Evolutionary conservation across 2,329 filamentous ascomycete species (phyloP), one percentile per base, ranked within the genome.

Genomic region (Xylariaceae sp.): DNA sequence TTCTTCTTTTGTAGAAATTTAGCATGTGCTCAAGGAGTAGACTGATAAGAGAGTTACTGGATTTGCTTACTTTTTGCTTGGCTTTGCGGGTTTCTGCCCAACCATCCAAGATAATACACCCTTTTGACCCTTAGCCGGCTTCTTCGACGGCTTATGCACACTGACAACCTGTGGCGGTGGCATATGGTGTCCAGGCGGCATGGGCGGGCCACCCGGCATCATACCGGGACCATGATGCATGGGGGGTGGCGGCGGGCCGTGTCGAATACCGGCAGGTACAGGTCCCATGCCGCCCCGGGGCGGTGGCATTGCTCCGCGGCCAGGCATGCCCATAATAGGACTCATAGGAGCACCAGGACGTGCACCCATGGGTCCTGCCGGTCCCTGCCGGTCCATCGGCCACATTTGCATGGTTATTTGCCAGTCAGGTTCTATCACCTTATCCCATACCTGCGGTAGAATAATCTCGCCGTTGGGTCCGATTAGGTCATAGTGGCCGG

Each of bases 391-490:
- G 7, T 80, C 77, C 70, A 79, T 75, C 1, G 80, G 80, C 80
- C 80, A 83, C 78, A 83, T 81, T 40, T 79, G 81, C 84, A 87
- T 86, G 2, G 80, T 84, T 58, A 87, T 78, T 43, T 79, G 74
- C 85, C 84, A 88, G 68, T 91, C 88, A 1, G 89, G 89, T 69
- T 92, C 80, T 50, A 94, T 76, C 44, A 89, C 86, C 63, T 85
- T 88, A 62, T 91, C 88, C 89, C 89, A 94, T 11, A 92, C 83
- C 54, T 84, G 79, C 4, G 88, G 87, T 41, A 94, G 80, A 64
- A 94, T 91, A 60, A 92, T 91, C 68, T 94, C 87, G 41, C 86
- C 86, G 63, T 89, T 83, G 3, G 89, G 88, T 0, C 87, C 89
- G 50, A 89, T 80, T 42, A 94, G 74, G 68, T 94, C 89, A 70